Evolutionary conservation across 2,329 filamentous ascomycete genomes (phyloP), one percentile per base, ranked within the genome.

Genomic region (Plectosphaerella sp.): DNA sequence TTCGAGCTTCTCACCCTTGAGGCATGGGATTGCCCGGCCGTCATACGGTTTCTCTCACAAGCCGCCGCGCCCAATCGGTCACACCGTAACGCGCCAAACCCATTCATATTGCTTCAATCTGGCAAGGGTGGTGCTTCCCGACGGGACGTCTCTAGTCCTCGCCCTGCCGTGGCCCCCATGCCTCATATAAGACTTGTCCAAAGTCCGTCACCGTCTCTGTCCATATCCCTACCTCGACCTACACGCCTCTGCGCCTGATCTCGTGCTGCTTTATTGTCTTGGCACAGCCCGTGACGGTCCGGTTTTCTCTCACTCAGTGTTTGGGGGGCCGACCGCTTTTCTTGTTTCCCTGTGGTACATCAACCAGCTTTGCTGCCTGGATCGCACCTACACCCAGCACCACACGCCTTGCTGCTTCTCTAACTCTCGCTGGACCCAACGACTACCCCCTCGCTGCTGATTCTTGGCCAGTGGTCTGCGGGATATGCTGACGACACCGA

Each of bases 61-160:
- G 41, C n/a, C 10, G 15, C 16, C n/a, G n/a, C 16, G n/a, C 41
- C 41, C n/a, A 43, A 43, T 43, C 18, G 41, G 41, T 43, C n/a
- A 18, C n/a, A 20, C 41, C 41, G 41, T 43, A 18, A 43, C 41
- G 10, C n/a, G 16, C 16, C 36, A 41, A 48, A 28, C 18, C 20
- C 36, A 54, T 41, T 51, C 45, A 49, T 48, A 39, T 37, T 45
- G 50, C 46, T 56, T 60, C 57, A 33, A 60, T 62, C 58, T 59
- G 54, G 48, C 37, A 46, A 62, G 64, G 63, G 43, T 64, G 63
- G 64, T 62, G 56, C 42, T 65, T 60, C 58, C 51, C 53, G 56
- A 48, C 24, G 52, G 52, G 50, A 55, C 53, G 41, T 43, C 41
- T 43, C 41, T 43, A 11, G 10, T 43, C 41, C 16, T 43, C 16